Evolutionary conservation across 176 grass and related monocot genomes (phyloP).

Genomic region (Rhynchospora pubera): DNA sequence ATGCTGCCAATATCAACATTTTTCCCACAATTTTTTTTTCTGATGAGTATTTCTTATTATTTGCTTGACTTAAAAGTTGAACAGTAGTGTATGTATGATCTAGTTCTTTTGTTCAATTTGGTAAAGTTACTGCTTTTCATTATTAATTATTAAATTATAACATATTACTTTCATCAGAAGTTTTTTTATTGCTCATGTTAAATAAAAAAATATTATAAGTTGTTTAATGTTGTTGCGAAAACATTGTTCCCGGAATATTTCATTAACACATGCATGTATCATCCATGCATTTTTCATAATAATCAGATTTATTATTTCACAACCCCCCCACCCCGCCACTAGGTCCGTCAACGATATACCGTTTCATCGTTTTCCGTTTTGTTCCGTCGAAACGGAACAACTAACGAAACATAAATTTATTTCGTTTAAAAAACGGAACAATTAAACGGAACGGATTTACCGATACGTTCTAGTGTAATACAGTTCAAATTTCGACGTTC

Average conservation of each 20-base stretch:
- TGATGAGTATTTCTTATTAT: conserved; percentile 1
- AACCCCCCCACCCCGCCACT: too few species aligned
- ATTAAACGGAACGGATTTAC: too few species aligned
- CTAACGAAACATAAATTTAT: too few species aligned
- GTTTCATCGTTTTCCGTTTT: too few species aligned
- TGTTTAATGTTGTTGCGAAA: not conserved
- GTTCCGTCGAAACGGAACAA: too few species aligned
- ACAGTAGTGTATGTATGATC: conserved; percentile 28
- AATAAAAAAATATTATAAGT: not conserved
- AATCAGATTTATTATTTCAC: not conserved
- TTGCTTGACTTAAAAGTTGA: conserved; percentile 14
- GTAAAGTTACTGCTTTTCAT: conserved; percentile 9
- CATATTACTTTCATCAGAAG: not conserved
- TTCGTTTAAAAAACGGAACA: too few species aligned
- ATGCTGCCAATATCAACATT: not conserved
- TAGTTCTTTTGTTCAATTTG: conserved; percentile 20
- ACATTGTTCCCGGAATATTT: not conserved
- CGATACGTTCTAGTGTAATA: too few species aligned
- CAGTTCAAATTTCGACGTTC: too few species aligned
- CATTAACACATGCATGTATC: not conserved
- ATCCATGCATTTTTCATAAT: not conserved
- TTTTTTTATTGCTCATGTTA: not conserved
- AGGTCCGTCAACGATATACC: too few species aligned
- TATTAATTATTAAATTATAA: not conserved
- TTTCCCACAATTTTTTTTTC: not conserved